Conservation (phyloP, 2,329 filamentous ascomycete species). For the Hypoxylon sp. region DNA sequence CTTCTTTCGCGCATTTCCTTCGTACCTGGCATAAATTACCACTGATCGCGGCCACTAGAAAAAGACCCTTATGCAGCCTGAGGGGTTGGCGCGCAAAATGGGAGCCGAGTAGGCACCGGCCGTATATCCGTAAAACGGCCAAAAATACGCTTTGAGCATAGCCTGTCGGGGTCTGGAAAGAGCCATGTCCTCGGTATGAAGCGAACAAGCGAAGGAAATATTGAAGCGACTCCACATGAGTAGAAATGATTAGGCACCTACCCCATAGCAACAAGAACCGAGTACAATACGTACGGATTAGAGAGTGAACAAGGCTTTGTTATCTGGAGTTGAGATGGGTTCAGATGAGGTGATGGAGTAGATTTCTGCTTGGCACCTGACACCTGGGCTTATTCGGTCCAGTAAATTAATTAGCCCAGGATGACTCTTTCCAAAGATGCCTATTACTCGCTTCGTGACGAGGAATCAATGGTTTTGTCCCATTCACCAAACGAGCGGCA, state of each 20-base stretch:
- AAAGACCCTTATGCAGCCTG: constrained; percentile 37
- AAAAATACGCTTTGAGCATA: background rate
- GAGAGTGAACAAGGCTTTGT: background rate
- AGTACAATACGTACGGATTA: background rate
- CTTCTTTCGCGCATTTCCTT: constrained; percentile 26
- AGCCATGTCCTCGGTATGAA: background rate
- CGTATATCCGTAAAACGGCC: constrained; percentile 27
- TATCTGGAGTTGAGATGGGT: constrained; percentile 8
- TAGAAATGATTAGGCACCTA: background rate
- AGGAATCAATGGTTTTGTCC: constrained; percentile 27
- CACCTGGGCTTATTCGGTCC: constrained; percentile 21
- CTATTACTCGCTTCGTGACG: constrained; percentile 20
- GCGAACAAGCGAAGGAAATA: constrained; percentile 1
- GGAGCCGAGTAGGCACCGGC: constrained; percentile 25
- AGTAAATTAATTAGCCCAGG: constrained; percentile 32
- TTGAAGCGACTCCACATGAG: constrained; percentile 8
- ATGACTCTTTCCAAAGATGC: constrained; percentile 25
- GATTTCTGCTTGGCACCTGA: constrained; percentile 13
- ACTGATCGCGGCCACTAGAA: constrained; percentile 22
- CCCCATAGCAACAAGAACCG: background rate
- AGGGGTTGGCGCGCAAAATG: constrained; percentile 18
- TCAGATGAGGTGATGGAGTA: constrained; percentile 5
- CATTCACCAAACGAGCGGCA: constrained; percentile 16
- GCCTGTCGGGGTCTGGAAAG: background rate
- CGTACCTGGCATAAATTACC: constrained; percentile 43